phyloP scores from a whole-genome alignment of 2,329 filamentous ascomycete species.

The Davidsoniella australis region DNA sequence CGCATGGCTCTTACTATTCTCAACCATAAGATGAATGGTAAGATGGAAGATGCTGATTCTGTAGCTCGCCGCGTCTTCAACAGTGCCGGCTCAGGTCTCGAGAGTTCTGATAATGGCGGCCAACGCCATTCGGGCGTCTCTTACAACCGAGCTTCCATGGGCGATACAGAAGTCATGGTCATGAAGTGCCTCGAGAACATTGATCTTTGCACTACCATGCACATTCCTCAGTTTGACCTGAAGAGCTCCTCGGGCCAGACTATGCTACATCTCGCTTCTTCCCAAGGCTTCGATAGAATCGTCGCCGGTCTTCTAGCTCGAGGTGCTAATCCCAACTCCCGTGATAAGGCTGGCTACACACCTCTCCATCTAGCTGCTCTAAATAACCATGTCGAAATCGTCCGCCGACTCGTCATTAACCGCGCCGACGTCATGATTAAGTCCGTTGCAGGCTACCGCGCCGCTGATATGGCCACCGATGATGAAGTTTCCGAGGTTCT shows the following conservation, averaged over 20 bases:
- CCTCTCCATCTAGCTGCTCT: constrained; percentile 69
- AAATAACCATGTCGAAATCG: constrained; percentile 58
- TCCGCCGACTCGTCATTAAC: constrained; percentile 54
- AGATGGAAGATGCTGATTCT: constrained; percentile 42
- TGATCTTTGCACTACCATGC: constrained; percentile 57
- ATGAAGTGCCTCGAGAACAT: constrained; percentile 62
- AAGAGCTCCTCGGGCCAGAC: constrained; percentile 53
- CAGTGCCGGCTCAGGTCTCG: constrained; percentile 21
- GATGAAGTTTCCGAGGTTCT: constrained; percentile 4
- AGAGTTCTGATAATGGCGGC: constrained; percentile 9
- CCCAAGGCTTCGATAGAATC: constrained; percentile 57
- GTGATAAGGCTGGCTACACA: constrained; percentile 66
- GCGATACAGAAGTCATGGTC: constrained; percentile 49
- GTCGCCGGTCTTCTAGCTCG: constrained; percentile 60
- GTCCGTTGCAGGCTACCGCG: constrained; percentile 17
- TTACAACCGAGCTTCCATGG: constrained; percentile 23
- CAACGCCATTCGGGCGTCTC: constrained; percentile 24
- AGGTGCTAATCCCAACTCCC: constrained; percentile 58
- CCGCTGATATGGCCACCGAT: constrained; percentile 6
- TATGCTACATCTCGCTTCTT: constrained; percentile 64
- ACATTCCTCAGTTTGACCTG: constrained; percentile 50
- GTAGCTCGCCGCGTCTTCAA: constrained; percentile 44
- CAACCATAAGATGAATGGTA: constrained; percentile 46
- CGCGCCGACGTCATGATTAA: constrained; percentile 54
- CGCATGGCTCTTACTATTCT: constrained; percentile 49